Percentiles rank a stretch among this genome's conserved stretches.
phyloP scores from a whole-genome alignment of 2,329 filamentous ascomycete genomes.

The Fusarium musae region DNA sequence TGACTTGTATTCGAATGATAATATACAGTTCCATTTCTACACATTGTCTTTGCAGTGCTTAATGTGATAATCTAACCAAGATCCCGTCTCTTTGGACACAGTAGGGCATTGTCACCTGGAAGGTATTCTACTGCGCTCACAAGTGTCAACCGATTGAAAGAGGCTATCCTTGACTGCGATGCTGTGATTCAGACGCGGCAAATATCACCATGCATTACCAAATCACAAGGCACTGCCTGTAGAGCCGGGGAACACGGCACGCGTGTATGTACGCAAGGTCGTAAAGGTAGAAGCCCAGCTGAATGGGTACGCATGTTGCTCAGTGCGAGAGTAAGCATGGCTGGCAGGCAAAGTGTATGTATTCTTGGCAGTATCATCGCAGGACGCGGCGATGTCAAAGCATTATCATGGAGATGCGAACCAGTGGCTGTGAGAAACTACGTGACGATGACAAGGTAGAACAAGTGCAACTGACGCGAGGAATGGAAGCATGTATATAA shows the following conservation, averaged over 20 bases:
- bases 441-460: neutral
- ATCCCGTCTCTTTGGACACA: neutral
- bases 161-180: neutral
- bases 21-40: neutral
- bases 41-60: neutral
- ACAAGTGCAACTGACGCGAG: neutral
- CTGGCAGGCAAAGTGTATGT: neutral
- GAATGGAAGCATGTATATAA: neutral
- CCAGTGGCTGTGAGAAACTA: neutral
- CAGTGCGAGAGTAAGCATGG: neutral
- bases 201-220: neutral
- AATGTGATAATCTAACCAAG: neutral
- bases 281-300: neutral
- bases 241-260: neutral
- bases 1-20: neutral
- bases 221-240: conserved; percentile 4
- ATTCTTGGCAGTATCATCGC: neutral
- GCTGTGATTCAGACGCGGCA: neutral
- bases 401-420: neutral
- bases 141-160: neutral
- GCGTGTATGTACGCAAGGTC: neutral
- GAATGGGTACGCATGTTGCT: neutral
- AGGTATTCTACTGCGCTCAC: neutral
- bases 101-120: neutral
- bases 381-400: neutral